Evolutionary conservation across 352 stramenopile species (phyloP).

Genomic region (Pythium coloratum): DNA sequence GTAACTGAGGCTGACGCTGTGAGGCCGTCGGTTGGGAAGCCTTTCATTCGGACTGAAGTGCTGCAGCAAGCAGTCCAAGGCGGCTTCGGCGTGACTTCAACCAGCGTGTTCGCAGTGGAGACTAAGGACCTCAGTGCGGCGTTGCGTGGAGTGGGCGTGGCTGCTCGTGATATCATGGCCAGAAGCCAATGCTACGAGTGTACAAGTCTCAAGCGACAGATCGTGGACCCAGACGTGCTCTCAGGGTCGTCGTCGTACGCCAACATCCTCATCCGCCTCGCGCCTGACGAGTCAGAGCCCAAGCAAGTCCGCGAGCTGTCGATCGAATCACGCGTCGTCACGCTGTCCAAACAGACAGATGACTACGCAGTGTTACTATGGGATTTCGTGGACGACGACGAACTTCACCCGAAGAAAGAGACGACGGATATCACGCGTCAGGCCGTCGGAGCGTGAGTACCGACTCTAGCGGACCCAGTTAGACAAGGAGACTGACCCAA

Average conservation of each 20-base stretch:
- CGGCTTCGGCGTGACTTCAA: slow-evolving; percentile 31
- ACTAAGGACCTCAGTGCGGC: slow-evolving; percentile 23
- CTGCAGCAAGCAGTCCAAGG: too few species aligned
- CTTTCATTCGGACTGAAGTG: neutral
- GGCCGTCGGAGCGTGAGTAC: neutral
- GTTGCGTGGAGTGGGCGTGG: slow-evolving; percentile 22
- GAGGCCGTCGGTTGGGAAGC: neutral
- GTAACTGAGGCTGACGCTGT: too few species aligned
- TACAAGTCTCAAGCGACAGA: slow-evolving; percentile 16
- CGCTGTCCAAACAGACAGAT: slow-evolving; percentile 26
- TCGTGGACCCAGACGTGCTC: slow-evolving; percentile 5
- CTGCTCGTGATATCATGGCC: slow-evolving; percentile 23
- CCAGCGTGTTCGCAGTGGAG: slow-evolving; percentile 36
- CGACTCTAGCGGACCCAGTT: neutral
- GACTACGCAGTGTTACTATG: slow-evolving; percentile 28
- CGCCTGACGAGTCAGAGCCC: slow-evolving; percentile 1
- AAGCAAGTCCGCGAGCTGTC: neutral
- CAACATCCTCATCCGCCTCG: slow-evolving; percentile 7
- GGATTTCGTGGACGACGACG: slow-evolving; percentile 34
- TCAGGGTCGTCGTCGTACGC: neutral
- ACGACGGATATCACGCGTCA: slow-evolving; percentile 21
- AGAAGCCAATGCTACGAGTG: slow-evolving; percentile 30
- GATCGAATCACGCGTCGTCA: slow-evolving; percentile 30
- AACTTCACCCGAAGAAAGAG: slow-evolving; percentile 23
- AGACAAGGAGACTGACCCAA: too few species aligned